These are phyloP conservation scores for Mycena pura DNA, from an alignment of 768 basidiomycete genomes.

Conservation along the genomic window DNA sequence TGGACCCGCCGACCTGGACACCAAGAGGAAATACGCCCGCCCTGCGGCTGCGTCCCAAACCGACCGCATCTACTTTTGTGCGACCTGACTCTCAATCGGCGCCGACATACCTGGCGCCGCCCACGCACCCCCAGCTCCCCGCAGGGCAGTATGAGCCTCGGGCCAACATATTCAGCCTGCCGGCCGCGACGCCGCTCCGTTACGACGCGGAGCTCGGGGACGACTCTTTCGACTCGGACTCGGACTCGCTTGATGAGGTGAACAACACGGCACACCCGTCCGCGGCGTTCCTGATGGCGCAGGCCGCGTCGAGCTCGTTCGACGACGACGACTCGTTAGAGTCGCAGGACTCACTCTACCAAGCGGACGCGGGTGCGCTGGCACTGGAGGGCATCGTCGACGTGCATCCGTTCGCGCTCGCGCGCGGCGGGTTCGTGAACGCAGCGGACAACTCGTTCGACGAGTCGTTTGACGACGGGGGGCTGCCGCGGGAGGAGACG, in stretches of 20 bases:
- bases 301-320: slow-evolving; percentile 34
- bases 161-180: slow-evolving; percentile 12
- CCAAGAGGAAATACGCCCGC: slow-evolving; percentile 32
- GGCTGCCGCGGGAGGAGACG: slow-evolving; percentile 65
- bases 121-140: slow-evolving; percentile 15
- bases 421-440: slow-evolving; percentile 38
- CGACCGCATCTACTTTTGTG: slow-evolving; percentile 19
- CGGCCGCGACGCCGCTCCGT: slow-evolving; percentile 15
- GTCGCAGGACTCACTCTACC: slow-evolving; percentile 56
- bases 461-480: slow-evolving; percentile 57
- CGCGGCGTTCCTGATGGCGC: slow-evolving; percentile 73
- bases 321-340: slow-evolving; percentile 60
- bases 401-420: slow-evolving; percentile 66
- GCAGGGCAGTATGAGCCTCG: no score
- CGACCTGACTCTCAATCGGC: neutral
- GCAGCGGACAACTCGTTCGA: slow-evolving; percentile 58
- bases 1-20: slow-evolving; percentile 44
- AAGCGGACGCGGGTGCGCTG: slow-evolving; percentile 44
- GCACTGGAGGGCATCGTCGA: slow-evolving; percentile 44
- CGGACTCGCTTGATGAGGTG: slow-evolving; percentile 65
- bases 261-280: slow-evolving; percentile 70
- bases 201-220: slow-evolving; percentile 32
- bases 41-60: slow-evolving; percentile 41
- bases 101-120: neutral
- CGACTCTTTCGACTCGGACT: slow-evolving; percentile 58